Base-by-base conservation (phyloP, 2,329 filamentous ascomycete species). In the Fusarium algeriense region DNA sequence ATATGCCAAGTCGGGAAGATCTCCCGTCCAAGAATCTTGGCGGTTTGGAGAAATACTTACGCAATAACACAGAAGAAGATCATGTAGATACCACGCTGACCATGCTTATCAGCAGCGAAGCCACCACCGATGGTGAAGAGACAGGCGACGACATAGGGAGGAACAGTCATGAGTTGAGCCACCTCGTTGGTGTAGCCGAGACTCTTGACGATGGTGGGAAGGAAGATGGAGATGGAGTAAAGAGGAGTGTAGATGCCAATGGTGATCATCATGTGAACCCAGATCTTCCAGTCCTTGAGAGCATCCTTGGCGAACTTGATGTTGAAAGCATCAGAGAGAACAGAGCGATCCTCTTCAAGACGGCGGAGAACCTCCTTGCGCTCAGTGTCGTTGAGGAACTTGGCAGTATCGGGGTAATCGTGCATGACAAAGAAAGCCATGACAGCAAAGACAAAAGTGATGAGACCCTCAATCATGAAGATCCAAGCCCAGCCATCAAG, bases 401-500 rank as follows among this genome's bases (percentile, higher is more conserved):
- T 83, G 52, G 85, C 85, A 15, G 78, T 83, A 17, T 79, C 81
- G 7, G 90, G 89, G 74, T 89, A 91, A 77, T 92, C 89, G 66
- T 87, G 81, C 75, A 91, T 87, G 48, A 83, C 80, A 77, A 84
- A 87, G 73, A 84, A 85, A 41, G 83, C 84, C 43, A 76, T 73
- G 40, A 85, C 67, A 43, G 85, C 78, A 44, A 87, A 81, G 35
- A 84, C 3, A 7, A 88, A 77, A 9, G 85, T 87, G 26, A 83
- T 73, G 23, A 87, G 64, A 34, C 87, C 87, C 78, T 92, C 90
- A 6, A 93, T 82, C 64, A 94, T 92, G 78, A 95, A 95, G 55
- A 95, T 94, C 92, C 92, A 94, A 3, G 88, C 85, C 93, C 93
- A 95, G 2, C 91, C 92, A 53, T 80, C 78, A 15, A 88, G 85